Conservation (phyloP, 2,329 filamentous ascomycete species). For the Didymella pomorum region DNA sequence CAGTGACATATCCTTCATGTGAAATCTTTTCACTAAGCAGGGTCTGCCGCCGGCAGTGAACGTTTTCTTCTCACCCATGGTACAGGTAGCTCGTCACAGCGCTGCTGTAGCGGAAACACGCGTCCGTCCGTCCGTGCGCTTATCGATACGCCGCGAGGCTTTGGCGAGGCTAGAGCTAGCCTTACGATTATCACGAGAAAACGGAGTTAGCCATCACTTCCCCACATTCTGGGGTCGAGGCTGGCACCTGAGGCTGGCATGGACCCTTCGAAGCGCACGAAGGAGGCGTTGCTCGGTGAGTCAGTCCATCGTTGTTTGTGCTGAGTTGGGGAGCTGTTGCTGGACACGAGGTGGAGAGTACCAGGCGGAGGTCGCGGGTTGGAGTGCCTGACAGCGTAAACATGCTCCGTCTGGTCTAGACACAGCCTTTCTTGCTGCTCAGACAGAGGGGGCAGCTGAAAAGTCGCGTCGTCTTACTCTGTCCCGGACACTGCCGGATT, state of each 20-base stretch:
- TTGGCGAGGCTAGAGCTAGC: not conserved
- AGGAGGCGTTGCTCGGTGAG: slow-evolving; percentile 51
- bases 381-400: not conserved
- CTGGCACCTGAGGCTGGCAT: slow-evolving; percentile 33
- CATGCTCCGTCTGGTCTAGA: not conserved
- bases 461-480: not conserved
- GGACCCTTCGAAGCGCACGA: slow-evolving; percentile 54
- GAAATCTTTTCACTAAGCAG: not conserved
- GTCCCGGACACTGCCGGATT: not conserved
- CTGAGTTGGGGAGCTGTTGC: not conserved
- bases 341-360: not conserved
- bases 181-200: not conserved
- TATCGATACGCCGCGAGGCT: slow-evolving; percentile 16
- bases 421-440: not conserved
- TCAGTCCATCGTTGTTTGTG: not conserved
- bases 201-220: slow-evolving; percentile 7
- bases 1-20: not conserved
- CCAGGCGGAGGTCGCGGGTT: not conserved
- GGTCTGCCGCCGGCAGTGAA: slow-evolving; percentile 1
- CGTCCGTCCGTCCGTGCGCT: not conserved
- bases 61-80: not conserved
- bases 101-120: slow-evolving; percentile 2
- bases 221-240: slow-evolving; percentile 14
- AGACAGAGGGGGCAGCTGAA: not conserved
- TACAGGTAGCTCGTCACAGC: not conserved